Evolutionary conservation across 257 asterid species (phyloP), one percentile per base, ranked within the genome.

Genomic region (Craterostigma plantagineum): DNA sequence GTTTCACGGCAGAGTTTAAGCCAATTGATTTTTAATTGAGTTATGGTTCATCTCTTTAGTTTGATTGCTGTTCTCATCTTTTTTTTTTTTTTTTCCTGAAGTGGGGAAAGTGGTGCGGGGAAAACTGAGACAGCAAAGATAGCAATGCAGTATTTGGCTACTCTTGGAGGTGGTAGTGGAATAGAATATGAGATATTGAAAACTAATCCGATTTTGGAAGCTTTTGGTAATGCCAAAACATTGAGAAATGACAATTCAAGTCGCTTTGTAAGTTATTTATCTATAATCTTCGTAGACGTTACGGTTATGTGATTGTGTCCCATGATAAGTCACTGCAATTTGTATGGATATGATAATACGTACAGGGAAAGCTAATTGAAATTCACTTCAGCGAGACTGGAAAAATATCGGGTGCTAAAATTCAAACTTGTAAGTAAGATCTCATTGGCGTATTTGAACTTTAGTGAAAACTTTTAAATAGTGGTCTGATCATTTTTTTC

Each of bases 21-120:
- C 6, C 30, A 23, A 23, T 23, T 23, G 30, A 23, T 23, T 23
- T 23, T 23, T 6, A 23, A 23, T 23, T 23, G 4, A 23, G 30
- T 23, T 2, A 6, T 23, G 2, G 30, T 23, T 23, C 6, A 2
- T 23, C 30, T 23, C 30, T 23, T 23, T 23, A 23, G 2, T 23
- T 23, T 23, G 30, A 23, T 23, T 2, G 6, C 6, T 23, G 2
- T 23, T 2, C 30, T 23, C 30, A 23, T 23, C 6, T 23, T 23
- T 23, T 23, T 2, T 23, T 23, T 23, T 23, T 23, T 23, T 23
- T 2, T 23, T 23, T 23, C 6, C 30, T 23, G 30, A 2, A 90
- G 99, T 65, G 99, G 99, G 62, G 99, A 90, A 67, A 90, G 99
- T 61, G 99, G 99, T 70, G 99, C 99, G 55, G 99, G 99, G 38